Conservation (phyloP, 768 basidiomycete genomes). For the Podaxis carcinomalis region DNA sequence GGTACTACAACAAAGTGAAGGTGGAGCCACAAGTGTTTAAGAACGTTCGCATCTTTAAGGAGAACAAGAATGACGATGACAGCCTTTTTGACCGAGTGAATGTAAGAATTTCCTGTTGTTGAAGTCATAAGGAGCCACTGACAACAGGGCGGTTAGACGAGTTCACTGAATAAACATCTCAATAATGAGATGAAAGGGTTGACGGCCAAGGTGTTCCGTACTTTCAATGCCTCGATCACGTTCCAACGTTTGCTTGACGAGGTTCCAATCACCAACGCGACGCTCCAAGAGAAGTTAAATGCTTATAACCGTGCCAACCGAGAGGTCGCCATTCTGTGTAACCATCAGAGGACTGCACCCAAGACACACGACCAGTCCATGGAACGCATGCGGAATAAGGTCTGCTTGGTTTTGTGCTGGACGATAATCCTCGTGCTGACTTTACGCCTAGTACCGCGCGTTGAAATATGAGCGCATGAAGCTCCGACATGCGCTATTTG, state of each 20-base stretch:
- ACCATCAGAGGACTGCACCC: conserved; percentile 93
- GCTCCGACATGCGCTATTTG: conserved; percentile 83
- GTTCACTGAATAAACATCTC: conserved; percentile 86
- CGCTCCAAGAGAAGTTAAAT: conserved; percentile 93
- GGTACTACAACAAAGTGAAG: conserved; percentile 89
- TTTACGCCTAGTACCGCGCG: conserved; percentile 59
- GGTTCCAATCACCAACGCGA: conserved; percentile 52
- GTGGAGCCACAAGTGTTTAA: conserved; percentile 95
- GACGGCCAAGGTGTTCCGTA: conserved; percentile 99
- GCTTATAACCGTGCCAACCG: conserved; percentile 98
- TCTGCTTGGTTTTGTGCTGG: conserved; percentile 22
- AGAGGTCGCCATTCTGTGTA: conserved; percentile 95
- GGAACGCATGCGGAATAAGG: conserved; percentile 92
- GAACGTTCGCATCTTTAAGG: conserved; percentile 96
- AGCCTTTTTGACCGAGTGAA: conserved; percentile 93
- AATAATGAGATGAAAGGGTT: conserved; percentile 94
- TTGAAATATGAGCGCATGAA: conserved; percentile 99
- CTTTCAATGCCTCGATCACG: conserved; percentile 95
- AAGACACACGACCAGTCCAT: conserved; percentile 93
- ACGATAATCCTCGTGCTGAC: conserved; percentile 9
- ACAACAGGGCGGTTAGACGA: conserved; percentile 50
- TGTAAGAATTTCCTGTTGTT: conserved; percentile 44
- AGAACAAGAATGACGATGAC: conserved; percentile 84
- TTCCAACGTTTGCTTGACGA: conserved; percentile 89
- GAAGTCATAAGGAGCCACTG: conserved; percentile 16